Conservation (phyloP, 805 yeast species). For the Metschnikowia koreensis region DNA sequence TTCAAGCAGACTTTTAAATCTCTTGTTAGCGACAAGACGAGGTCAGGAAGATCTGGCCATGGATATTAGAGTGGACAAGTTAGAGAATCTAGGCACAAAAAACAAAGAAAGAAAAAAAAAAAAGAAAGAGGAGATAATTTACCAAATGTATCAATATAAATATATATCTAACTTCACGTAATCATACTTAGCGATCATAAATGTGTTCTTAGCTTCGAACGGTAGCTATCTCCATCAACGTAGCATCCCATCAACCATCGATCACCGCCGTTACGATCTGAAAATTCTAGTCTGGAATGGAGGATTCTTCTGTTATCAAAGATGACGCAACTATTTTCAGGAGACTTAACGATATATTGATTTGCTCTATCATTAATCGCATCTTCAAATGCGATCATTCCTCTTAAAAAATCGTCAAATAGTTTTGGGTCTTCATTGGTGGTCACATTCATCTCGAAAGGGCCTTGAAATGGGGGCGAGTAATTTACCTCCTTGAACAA, state of each 20-base stretch:
- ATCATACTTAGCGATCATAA: not conserved
- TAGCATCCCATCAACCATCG: constrained; percentile 80
- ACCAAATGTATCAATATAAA: not conserved
- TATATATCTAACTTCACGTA: not conserved
- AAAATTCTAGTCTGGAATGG: constrained; percentile 55
- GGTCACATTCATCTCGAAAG: constrained; percentile 59
- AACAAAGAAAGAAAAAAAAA: not conserved
- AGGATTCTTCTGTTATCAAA: constrained; percentile 70
- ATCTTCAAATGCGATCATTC: constrained; percentile 58
- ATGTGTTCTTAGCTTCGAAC: constrained; percentile 46
- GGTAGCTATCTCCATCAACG: constrained; percentile 66
- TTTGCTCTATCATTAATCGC: constrained; percentile 51
- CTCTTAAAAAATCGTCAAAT: constrained; percentile 57
- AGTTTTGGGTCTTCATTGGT: constrained; percentile 29
- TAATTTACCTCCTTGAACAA: constrained; percentile 60
- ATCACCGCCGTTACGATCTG: constrained; percentile 45
- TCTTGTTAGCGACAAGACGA: constrained; percentile 24
- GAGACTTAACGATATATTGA: constrained; percentile 52
- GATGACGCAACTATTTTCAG: constrained; percentile 60
- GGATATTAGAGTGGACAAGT: constrained; percentile 6
- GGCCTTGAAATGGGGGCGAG: constrained; percentile 84
- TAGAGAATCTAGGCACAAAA: not conserved
- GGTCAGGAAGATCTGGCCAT: constrained; percentile 15
- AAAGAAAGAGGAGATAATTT: not conserved
- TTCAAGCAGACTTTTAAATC: constrained; percentile 67